Percentiles rank a stretch among this genome's conserved stretches.
These are phyloP conservation scores for Phyllosticta paracitricarpa DNA, from an alignment of 2,329 filamentous ascomycete genomes.

Conservation along the genomic window DNA sequence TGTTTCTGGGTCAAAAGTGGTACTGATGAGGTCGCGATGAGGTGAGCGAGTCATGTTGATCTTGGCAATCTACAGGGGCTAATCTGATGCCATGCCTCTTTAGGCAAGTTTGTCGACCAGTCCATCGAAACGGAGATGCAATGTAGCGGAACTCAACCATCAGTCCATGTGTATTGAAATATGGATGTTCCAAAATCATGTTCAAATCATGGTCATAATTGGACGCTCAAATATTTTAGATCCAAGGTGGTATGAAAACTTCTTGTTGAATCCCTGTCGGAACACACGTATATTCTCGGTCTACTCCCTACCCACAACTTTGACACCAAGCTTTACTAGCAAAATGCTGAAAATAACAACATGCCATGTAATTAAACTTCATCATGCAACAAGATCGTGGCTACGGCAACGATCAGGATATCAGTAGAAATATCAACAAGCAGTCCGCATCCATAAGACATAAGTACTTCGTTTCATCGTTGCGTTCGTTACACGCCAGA, in stretches of 20 bases:
- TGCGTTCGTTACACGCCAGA: not conserved
- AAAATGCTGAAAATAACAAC: not conserved
- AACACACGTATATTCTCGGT: too few relatives aligned
- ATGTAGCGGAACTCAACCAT: not conserved
- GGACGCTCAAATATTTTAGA: too few relatives aligned
- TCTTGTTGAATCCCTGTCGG: too few relatives aligned
- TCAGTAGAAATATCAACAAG: conserved; percentile 1
- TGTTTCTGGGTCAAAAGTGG: not conserved
- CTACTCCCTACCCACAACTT: too few relatives aligned
- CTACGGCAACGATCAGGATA: not conserved
- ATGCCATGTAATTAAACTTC: not conserved
- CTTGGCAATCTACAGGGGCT: not conserved
- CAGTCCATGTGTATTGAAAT: too few relatives aligned
- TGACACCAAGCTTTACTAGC: not conserved
- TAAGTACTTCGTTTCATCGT: not conserved
- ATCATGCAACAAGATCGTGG: not conserved
- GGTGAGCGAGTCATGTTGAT: not conserved
- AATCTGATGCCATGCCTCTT: not conserved
- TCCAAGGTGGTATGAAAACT: too few relatives aligned
- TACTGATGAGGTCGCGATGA: not conserved
- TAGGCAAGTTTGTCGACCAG: not conserved
- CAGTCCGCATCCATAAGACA: not conserved
- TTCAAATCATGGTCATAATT: too few relatives aligned
- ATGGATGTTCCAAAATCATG: too few relatives aligned
- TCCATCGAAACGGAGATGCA: not conserved